Evolutionary conservation across 306 rosid genomes (phyloP), one percentile per base, ranked within the genome.

Genomic region (Sicyos edulis): DNA sequence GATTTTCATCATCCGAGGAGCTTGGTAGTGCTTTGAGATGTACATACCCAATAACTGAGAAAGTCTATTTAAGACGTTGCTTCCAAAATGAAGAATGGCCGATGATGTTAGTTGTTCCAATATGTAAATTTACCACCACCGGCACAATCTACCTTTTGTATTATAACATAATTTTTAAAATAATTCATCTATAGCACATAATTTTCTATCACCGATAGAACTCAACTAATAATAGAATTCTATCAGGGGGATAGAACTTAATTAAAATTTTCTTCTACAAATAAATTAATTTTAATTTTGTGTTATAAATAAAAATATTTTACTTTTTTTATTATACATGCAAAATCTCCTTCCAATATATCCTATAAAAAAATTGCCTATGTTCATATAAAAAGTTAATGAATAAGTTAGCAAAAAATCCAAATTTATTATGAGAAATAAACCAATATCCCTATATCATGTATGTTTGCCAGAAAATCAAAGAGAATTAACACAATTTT

Each of bases 1-100:
- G 88, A 81, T 75, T 82, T 74, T 93, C 99, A 78, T 93, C 99
- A 73, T 93, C 99, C 51, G 97, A 90, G 74, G 97, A 93, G 75
- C 91, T 85, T 8, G 92, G 96, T 57, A 93, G 76, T 32, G 91
- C 84, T 81, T 86, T 93, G 81, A 85, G 88, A 89, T 87, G 86
- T 87, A 93, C 73, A 83, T 91, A 82, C 87, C 97, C 85, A 87
- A 93, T 47, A 93, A 86, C 54, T 82, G 89, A 47, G 79, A 77
- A 60, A 91, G 85, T 85, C 96, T 88, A 67, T 47, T 82, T 15
- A 91, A 84, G 20, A 89, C 74, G 76, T 84, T 88, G 82, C 88
- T 96, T 57, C 99, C 99, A 74, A 91, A 93, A 78, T 93, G 99
- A 70, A 80, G 76, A 62, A 82, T 50, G 64, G 83, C 87, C 77